Evolutionary conservation across 208 protist species (phyloP).

Genomic region (Wallacemonas sp.): DNA sequence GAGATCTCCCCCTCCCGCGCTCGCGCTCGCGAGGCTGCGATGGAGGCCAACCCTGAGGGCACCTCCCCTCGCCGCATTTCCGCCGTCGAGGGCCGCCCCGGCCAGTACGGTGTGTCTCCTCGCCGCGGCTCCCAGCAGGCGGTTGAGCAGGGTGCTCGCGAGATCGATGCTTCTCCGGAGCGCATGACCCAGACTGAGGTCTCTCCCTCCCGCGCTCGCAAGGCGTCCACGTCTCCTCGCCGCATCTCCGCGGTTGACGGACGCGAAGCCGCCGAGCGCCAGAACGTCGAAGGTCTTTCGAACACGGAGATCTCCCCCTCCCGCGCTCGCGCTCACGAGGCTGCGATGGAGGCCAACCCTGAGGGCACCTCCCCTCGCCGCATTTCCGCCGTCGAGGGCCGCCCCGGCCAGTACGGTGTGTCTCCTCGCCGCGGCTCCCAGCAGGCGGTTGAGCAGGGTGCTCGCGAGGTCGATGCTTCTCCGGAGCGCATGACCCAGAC

Average conservation of each 20-base stretch:
- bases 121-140: constrained; percentile 9
- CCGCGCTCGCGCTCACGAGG: constrained; percentile 10
- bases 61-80: constrained; percentile 4
- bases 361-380: neutral
- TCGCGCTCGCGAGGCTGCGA: constrained; percentile 1
- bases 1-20: constrained; percentile 16
- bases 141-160: constrained; percentile 4
- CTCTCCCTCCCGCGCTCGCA: constrained; percentile 13
- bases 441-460: neutral
- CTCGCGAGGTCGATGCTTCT: constrained; percentile 2
- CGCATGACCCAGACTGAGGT: constrained; percentile 9
- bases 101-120: constrained; percentile 11
- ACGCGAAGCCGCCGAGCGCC: neutral
- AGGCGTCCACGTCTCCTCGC: constrained; percentile 12
- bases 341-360: neutral
- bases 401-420: constrained; percentile 12
- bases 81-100: constrained; percentile 16
- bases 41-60: neutral
- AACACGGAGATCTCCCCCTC: constrained; percentile 17
- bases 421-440: constrained; percentile 13
- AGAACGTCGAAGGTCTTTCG: constrained; percentile 7
- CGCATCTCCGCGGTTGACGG: constrained; percentile 12
- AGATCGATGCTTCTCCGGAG: neutral
- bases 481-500: constrained; percentile 9
- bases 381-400: constrained; percentile 15